phyloP scores from a whole-genome alignment of 2,329 filamentous ascomycete genomes.

The Colletotrichum cereale region DNA sequence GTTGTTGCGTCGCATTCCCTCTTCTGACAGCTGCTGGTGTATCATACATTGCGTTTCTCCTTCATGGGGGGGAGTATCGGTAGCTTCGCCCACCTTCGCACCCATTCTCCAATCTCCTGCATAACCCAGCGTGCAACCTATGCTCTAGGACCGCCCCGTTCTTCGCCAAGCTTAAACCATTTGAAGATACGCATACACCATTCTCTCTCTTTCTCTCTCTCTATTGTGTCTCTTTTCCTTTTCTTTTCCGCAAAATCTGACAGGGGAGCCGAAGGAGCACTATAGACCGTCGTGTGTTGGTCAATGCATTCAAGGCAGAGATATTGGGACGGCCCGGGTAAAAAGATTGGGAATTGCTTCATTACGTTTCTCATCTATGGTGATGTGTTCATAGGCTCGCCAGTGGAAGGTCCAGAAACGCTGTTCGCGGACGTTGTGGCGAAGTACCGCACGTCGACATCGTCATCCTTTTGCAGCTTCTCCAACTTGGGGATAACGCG shows the following conservation, averaged over 20 bases:
- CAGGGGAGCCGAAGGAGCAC: conserved; percentile 21
- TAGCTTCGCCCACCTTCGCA: conserved; percentile 15
- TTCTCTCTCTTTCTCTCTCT: conserved; percentile 14
- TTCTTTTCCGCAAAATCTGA: conserved; percentile 19
- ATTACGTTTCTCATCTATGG: conserved; percentile 68
- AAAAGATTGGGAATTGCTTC: conserved; percentile 65
- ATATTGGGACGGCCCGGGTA: conserved; percentile 23
- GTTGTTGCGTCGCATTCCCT: conserved; percentile 24
- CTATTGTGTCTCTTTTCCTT: conserved; percentile 16
- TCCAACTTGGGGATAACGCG: conserved; percentile 90
- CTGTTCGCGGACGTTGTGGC: conserved; percentile 86
- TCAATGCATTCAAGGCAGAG: conserved; percentile 31
- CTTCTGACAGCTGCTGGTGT: conserved; percentile 32
- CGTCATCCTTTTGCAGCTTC: conserved; percentile 96
- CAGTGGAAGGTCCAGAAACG: conserved; percentile 61
- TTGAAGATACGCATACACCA: conserved; percentile 3
- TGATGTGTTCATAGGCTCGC: conserved; percentile 75
- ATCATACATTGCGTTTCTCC: conserved; percentile 35
- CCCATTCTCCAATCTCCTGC: conserved; percentile 5
- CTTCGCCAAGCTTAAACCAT: neutral
- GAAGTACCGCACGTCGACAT: conserved; percentile 98
- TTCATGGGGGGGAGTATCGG: conserved; percentile 14
- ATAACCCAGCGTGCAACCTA: conserved; percentile 7
- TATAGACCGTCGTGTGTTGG: conserved; percentile 22
- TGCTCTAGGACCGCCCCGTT: neutral